These are phyloP conservation scores for Neurospora sp. DNA, from an alignment of 495 filamentous ascomycete species.

Conservation along the genomic window DNA sequence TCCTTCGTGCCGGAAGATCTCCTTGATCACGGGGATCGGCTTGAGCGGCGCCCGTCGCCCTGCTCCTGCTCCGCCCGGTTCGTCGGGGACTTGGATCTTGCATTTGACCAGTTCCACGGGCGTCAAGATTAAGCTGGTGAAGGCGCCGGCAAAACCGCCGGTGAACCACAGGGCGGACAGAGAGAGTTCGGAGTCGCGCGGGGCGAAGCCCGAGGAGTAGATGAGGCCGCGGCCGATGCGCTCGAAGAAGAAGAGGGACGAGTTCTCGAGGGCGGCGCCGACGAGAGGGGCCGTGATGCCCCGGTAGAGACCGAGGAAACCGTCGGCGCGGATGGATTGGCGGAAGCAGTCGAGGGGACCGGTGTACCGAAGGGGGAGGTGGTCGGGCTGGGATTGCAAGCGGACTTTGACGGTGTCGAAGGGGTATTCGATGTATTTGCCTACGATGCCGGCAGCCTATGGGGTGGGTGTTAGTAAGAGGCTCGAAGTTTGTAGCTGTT, in stretches of 20 bases:
- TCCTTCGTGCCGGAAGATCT: slow-evolving; percentile 73
- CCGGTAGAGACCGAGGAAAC: slow-evolving; percentile 76
- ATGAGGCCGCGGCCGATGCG: slow-evolving; percentile 50
- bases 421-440: slow-evolving; percentile 95
- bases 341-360: slow-evolving; percentile 91
- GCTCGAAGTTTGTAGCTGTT: background rate
- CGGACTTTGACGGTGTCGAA: slow-evolving; percentile 95
- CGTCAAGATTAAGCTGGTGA: slow-evolving; percentile 83
- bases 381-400: slow-evolving; percentile 72
- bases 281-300: slow-evolving; percentile 86
- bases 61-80: slow-evolving; percentile 13
- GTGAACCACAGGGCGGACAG: slow-evolving; percentile 63
- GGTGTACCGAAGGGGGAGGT: slow-evolving; percentile 68
- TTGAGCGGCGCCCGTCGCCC: slow-evolving; percentile 14
- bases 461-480: slow-evolving; percentile 9
- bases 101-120: slow-evolving; percentile 98
- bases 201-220: slow-evolving; percentile 43
- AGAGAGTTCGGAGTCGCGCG: slow-evolving; percentile 47
- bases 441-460: slow-evolving; percentile 75
- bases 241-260: slow-evolving; percentile 87
- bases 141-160: slow-evolving; percentile 77
- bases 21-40: slow-evolving; percentile 51
- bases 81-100: slow-evolving; percentile 76
- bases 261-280: slow-evolving; percentile 90
- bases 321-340: slow-evolving; percentile 67